These are phyloP conservation scores for Sphagnum magellanicum DNA, from an alignment of 228 moss, liverwort and hornwort species.

Conservation along the genomic window DNA sequence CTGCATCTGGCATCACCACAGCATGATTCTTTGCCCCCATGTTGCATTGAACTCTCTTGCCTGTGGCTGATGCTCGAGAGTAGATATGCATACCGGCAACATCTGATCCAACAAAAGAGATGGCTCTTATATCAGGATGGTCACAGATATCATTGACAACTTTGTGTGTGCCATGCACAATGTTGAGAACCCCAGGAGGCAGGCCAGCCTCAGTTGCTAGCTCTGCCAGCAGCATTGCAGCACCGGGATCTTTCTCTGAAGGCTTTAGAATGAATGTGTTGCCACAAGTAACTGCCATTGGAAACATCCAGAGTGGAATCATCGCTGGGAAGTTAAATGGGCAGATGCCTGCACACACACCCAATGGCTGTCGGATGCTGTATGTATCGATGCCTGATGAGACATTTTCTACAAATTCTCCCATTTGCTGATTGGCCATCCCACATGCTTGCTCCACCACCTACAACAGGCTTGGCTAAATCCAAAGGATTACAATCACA, in stretches of 20 bases:
- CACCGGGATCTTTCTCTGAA: slow-evolving; percentile 94
- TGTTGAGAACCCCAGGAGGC: slow-evolving; percentile 83
- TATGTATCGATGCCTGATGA: slow-evolving; percentile 81
- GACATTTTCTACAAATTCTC: slow-evolving; percentile 88
- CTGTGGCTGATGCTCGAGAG: slow-evolving; percentile 69
- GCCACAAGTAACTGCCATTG: slow-evolving; percentile 88
- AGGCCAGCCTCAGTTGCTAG: slow-evolving; percentile 88
- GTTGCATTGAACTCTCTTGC: slow-evolving; percentile 95
- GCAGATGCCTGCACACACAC: slow-evolving; percentile 91
- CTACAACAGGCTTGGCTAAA: slow-evolving; percentile 11
- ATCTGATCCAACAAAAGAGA: slow-evolving; percentile 97
- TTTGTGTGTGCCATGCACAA: slow-evolving; percentile 81
- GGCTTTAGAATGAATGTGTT: slow-evolving; percentile 90
- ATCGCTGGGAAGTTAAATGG: slow-evolving; percentile 98
- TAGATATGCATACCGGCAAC: slow-evolving; percentile 94
- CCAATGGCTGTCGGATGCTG: slow-evolving; percentile 90
- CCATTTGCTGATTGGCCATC: slow-evolving; percentile 94
- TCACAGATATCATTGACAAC: slow-evolving; percentile 90
- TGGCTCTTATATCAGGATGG: slow-evolving; percentile 83
- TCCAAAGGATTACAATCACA: not conserved
- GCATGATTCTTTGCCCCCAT: slow-evolving; percentile 99
- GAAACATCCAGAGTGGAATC: slow-evolving; percentile 99
- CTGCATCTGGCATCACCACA: slow-evolving; percentile 84
- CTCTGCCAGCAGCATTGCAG: slow-evolving; percentile 84
- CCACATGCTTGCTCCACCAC: slow-evolving; percentile 97